Percentiles rank a stretch among this genome's conserved stretches.
Evolutionary conservation across 2,329 filamentous ascomycete genomes (phyloP).

Genomic region (Alternaria brassicicola): DNA sequence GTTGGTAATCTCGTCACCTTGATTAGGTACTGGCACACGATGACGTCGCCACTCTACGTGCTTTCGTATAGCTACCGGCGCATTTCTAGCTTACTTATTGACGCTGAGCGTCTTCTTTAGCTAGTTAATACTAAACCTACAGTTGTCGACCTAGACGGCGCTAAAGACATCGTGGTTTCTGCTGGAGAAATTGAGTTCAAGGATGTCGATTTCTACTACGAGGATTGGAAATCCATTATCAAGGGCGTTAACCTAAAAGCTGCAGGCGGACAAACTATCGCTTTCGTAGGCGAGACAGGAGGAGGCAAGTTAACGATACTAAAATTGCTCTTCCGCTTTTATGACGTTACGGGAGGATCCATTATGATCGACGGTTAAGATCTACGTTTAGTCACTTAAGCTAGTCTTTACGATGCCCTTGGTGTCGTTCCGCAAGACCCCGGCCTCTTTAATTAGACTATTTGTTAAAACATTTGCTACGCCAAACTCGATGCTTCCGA

Average conservation of each 20-base stretch:
- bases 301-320: constrained; percentile 67
- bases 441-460: constrained; percentile 66
- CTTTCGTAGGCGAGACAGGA: constrained; percentile 67
- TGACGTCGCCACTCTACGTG: constrained; percentile 56
- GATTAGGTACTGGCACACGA: constrained; percentile 66
- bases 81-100: constrained; percentile 62
- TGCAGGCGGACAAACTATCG: constrained; percentile 61
- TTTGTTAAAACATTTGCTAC: constrained; percentile 71
- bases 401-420: constrained; percentile 63
- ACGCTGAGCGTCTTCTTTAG: constrained; percentile 67
- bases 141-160: constrained; percentile 53
- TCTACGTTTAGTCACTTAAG: constrained; percentile 63
- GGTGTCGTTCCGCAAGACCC: constrained; percentile 71
- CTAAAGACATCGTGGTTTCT: constrained; percentile 51
- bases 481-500: constrained; percentile 66
- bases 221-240: constrained; percentile 58
- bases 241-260: constrained; percentile 57
- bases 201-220: constrained; percentile 63
- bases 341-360: constrained; percentile 61
- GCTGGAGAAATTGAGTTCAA: constrained; percentile 61
- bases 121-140: constrained; percentile 65
- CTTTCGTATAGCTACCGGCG: constrained; percentile 58
- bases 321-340: constrained; percentile 66
- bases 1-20: constrained; percentile 69
- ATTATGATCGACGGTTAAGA: constrained; percentile 66